Evolutionary conservation across 1,139 yeast genomes (phyloP).

Genomic region (Protomyces lactucae-debilis): DNA sequence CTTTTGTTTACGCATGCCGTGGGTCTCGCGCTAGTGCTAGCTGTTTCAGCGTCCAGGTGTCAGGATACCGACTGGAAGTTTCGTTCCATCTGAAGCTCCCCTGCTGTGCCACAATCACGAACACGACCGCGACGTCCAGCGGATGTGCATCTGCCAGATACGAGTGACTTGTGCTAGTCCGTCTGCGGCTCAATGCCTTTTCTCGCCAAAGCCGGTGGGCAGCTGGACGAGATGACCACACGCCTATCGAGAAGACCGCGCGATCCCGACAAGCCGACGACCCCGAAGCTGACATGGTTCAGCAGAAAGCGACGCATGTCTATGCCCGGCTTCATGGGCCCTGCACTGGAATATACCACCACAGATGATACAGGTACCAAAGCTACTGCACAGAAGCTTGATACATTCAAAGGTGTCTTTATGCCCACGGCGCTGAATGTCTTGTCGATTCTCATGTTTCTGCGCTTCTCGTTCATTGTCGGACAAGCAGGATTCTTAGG

Average conservation of each 20-base stretch:
- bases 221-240: slow-evolving; percentile 22
- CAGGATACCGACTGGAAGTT: too few relatives aligned
- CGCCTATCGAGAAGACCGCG: slow-evolving; percentile 16
- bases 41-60: too few relatives aligned
- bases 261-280: slow-evolving; percentile 7
- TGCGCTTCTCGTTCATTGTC: slow-evolving; percentile 70
- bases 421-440: slow-evolving; percentile 74
- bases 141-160: too few relatives aligned
- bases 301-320: slow-evolving; percentile 4
- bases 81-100: not conserved
- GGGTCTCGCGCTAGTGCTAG: too few relatives aligned
- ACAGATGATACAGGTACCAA: slow-evolving; percentile 5
- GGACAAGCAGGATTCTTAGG: slow-evolving; percentile 76
- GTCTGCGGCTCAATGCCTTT: not conserved
- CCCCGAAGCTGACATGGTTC: slow-evolving; percentile 1
- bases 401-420: slow-evolving; percentile 73
- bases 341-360: slow-evolving; percentile 13
- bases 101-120: not conserved
- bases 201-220: slow-evolving; percentile 20
- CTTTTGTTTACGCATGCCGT: too few relatives aligned
- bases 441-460: slow-evolving; percentile 69
- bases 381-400: slow-evolving; percentile 46
- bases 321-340: not conserved
- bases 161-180: not conserved
- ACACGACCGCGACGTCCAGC: not conserved